These are phyloP conservation scores for Ilex paraguariensis DNA, from an alignment of 305 asterid genomes.

Conservation along the genomic window DNA sequence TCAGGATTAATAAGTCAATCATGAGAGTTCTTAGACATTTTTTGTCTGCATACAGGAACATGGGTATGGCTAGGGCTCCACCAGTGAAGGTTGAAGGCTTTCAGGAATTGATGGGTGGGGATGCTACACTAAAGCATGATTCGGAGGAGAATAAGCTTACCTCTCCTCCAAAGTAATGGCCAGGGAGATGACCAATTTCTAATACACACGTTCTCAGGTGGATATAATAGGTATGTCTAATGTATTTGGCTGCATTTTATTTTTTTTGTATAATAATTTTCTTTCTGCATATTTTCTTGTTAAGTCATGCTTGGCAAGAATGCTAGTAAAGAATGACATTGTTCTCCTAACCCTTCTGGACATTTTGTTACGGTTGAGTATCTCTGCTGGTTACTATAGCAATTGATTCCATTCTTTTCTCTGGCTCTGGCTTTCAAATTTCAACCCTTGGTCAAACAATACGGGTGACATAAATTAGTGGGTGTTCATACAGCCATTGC, in stretches of 20 bases:
- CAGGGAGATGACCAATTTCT: conserved; percentile 1
- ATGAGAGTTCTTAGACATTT: conserved; percentile 6
- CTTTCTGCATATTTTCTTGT: not conserved
- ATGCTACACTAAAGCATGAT: conserved; percentile 73
- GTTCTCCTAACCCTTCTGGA: too few species aligned
- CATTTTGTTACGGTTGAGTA: too few species aligned
- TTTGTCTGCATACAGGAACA: conserved; percentile 42
- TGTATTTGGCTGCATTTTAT: not conserved
- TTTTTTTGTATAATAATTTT: not conserved
- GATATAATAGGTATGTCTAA: conserved; percentile 8
- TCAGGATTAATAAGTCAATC: not conserved
- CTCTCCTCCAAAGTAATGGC: conserved; percentile 55
- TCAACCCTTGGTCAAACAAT: too few species aligned
- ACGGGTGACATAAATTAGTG: too few species aligned
- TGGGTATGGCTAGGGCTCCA: conserved; percentile 83
- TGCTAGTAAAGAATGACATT: too few species aligned
- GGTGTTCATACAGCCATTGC: too few species aligned
- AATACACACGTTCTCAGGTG: conserved; percentile 8
- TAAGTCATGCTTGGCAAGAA: not conserved
- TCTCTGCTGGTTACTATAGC: too few species aligned
- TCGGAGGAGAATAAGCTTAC: conserved; percentile 77
- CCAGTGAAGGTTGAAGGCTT: conserved; percentile 99
- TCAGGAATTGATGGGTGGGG: conserved; percentile 97
- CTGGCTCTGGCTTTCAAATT: too few species aligned
- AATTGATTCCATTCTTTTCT: too few species aligned